Base-by-base conservation (phyloP, 2,329 filamentous ascomycete genomes). In the Emydomyces testavorans region DNA sequence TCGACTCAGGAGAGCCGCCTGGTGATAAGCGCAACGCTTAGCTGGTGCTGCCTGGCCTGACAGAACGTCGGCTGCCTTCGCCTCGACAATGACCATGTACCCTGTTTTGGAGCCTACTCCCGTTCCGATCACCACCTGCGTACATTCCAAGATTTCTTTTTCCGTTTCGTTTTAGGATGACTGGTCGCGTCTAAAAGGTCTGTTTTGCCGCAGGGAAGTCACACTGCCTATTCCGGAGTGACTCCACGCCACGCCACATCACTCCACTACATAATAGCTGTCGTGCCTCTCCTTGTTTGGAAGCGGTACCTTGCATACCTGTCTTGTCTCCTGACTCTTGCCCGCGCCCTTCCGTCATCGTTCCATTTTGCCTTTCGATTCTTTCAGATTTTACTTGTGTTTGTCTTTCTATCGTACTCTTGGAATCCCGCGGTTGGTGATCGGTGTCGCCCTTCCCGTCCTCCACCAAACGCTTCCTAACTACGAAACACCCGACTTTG, bases 271-370 rank as follows among this genome's bases (percentile, higher is more conserved):
- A 37, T 41, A 45, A 46, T 28, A 24, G 13, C 23, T n/a, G 34
- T 45, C 39, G 37, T 50, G 51, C 51, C 46, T 44, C 34, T 42
- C 36, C 26, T 24, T 24, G 15, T 18, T 20, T 35, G 15, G 20
- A 39, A 43, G 34, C 37, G 45, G 46, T 53, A 53, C 46, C 52
- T 40, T 53, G 52, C 52, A 50, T 53, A 45, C 24, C 20, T 10
- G n/a, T 26, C 11, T 23, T 32, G 6, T 24, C 16, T 11, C 28
- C 43, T 47, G 39, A 31, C 36, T 7, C 44, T 24, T 24, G 18
- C 37, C 34, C 21, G 3, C 21, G 10, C 11, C 16, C 4, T 4
- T 37, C 8, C 21, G 20, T 38, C 11, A 28, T 39, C 24, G 10
- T 21, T 46, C 37, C 41, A 2, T 26, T 34, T 44, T 42, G 7